These are phyloP conservation scores for Pelargonium cotyledonis DNA, from an alignment of 441 rosid species.

Conservation along the genomic window DNA sequence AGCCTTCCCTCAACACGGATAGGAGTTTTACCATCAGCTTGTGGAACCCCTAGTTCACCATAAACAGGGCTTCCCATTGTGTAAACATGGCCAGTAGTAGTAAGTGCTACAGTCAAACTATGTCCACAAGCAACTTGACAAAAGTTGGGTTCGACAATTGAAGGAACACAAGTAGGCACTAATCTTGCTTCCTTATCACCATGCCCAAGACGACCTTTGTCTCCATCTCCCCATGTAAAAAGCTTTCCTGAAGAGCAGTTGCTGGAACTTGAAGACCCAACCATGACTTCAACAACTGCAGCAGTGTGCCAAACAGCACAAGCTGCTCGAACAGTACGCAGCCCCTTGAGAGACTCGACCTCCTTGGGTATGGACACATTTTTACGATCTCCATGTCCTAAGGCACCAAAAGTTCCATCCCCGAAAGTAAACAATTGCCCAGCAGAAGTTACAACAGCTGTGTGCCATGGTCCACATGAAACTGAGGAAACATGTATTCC, in stretches of 20 bases:
- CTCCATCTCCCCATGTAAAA: slow-evolving; percentile 97
- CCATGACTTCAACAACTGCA: slow-evolving; percentile 95
- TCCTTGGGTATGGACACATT: slow-evolving; percentile 76
- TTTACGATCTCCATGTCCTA: slow-evolving; percentile 81
- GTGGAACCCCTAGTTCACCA: slow-evolving; percentile 89
- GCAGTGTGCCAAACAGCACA: slow-evolving; percentile 99
- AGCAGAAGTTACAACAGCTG: slow-evolving; percentile 84
- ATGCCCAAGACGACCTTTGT: slow-evolving; percentile 88
- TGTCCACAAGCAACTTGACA: slow-evolving; percentile 93
- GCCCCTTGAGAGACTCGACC: slow-evolving; percentile 87
- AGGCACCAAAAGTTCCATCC: slow-evolving; percentile 92
- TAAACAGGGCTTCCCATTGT: slow-evolving; percentile 92
- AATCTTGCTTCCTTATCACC: slow-evolving; percentile 87
- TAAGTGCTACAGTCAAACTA: slow-evolving; percentile 78
- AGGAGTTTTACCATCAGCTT: slow-evolving; percentile 78
- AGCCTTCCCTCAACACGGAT: slow-evolving; percentile 81
- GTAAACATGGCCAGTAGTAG: slow-evolving; percentile 80
- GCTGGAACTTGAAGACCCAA: slow-evolving; percentile 78
- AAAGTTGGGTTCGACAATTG: slow-evolving; percentile 89
- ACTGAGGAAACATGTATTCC: slow-evolving; percentile 83
- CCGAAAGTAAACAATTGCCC: slow-evolving; percentile 94
- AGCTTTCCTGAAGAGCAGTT: slow-evolving; percentile 87
- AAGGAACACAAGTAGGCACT: slow-evolving; percentile 92
- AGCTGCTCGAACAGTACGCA: slow-evolving; percentile 82
- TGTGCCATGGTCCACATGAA: slow-evolving; percentile 97